Conservation (phyloP, 2,329 filamentous ascomycete genomes). For the Pseudocercospora vitis region DNA sequence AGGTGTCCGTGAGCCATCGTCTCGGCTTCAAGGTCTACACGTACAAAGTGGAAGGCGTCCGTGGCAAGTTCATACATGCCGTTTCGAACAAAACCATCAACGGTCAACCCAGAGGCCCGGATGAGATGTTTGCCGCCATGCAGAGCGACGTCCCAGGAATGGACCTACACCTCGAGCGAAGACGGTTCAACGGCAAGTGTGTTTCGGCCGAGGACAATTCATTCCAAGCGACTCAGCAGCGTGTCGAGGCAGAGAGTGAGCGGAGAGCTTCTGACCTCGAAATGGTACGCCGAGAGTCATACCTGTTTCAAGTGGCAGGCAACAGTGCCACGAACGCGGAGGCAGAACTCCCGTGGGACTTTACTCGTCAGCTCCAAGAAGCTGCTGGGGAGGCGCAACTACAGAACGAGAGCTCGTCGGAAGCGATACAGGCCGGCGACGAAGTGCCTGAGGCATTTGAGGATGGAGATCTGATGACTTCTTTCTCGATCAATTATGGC, state of each 20-base stretch:
- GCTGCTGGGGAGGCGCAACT: slow-evolving; percentile 13
- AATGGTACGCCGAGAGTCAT: not conserved
- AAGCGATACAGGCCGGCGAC: not conserved
- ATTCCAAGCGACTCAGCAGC: not conserved
- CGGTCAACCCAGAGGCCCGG: slow-evolving; percentile 53
- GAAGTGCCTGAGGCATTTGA: slow-evolving; percentile 12
- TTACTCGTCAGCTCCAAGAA: slow-evolving; percentile 8
- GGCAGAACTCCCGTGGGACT: slow-evolving; percentile 3
- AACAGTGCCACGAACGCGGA: slow-evolving; percentile 3
- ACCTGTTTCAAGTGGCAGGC: not conserved
- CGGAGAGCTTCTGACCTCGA: slow-evolving; percentile 23
- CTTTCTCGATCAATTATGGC: slow-evolving; percentile 46
- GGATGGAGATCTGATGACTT: slow-evolving; percentile 37
- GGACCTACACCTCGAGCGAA: slow-evolving; percentile 42
- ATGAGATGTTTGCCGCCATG: slow-evolving; percentile 59
- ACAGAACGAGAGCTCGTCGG: not conserved
- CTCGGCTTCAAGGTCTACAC: slow-evolving; percentile 46
- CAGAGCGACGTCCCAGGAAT: slow-evolving; percentile 34
- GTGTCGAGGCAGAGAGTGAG: not conserved
- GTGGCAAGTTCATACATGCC: slow-evolving; percentile 55
- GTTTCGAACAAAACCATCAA: slow-evolving; percentile 57
- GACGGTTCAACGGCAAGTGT: slow-evolving; percentile 24
- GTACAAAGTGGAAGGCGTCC: slow-evolving; percentile 51
- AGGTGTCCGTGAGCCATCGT: slow-evolving; percentile 36
- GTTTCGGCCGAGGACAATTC: not conserved